Evolutionary conservation across 495 filamentous ascomycete species (phyloP).

Genomic region (Penicillium cinerascens): DNA sequence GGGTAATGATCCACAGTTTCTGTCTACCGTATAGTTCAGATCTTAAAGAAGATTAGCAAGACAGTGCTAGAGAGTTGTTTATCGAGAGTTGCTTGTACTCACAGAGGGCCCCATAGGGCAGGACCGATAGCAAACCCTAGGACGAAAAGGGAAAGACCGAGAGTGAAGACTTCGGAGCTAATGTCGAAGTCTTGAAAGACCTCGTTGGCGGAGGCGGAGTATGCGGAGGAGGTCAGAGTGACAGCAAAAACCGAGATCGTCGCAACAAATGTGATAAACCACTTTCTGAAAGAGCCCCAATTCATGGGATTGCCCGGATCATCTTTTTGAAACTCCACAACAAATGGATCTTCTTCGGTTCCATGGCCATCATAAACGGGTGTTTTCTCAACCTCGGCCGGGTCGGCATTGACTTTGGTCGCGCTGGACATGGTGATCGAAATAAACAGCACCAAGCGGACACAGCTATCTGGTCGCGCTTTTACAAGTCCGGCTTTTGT

Average conservation of each 20-base stretch:
- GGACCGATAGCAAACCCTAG: constrained; percentile 50
- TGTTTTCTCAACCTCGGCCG: constrained; percentile 3
- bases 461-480: too few relatives aligned
- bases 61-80: not conserved
- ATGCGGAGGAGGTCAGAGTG: constrained; percentile 39
- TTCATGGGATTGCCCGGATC: constrained; percentile 61
- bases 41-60: not conserved
- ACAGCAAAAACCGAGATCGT: constrained; percentile 20
- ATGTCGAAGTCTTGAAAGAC: constrained; percentile 41
- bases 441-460: too few relatives aligned
- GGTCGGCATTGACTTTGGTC: not conserved
- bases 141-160: constrained; percentile 49
- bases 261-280: constrained; percentile 17
- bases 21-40: constrained; percentile 50
- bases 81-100: not conserved
- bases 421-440: not conserved
- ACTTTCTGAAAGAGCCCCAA: constrained; percentile 25
- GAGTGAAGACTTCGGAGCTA: constrained; percentile 36
- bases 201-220: constrained; percentile 33
- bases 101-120: constrained; percentile 33
- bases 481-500: too few relatives aligned
- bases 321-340: constrained; percentile 61
- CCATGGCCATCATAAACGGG: constrained; percentile 29
- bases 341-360: constrained; percentile 60
- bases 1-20: constrained; percentile 31